These are phyloP conservation scores for Ailanthus altissimus DNA, from an alignment of 345 rosid genomes.

Conservation along the genomic window DNA sequence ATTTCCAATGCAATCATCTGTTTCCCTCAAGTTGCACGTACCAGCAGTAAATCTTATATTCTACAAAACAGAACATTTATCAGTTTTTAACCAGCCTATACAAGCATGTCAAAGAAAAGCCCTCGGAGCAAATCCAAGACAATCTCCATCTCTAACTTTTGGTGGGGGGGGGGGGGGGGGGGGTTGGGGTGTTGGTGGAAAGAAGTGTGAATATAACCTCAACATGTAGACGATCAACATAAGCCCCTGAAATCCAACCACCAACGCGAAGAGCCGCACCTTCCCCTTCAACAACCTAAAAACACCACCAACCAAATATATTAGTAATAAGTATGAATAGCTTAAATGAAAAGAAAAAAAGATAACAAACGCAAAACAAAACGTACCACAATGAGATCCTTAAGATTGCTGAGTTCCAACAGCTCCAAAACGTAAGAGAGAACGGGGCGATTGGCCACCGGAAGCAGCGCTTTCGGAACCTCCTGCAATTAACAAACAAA, in stretches of 20 bases:
- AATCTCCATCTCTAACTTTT: too few relatives aligned
- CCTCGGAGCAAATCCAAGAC: too few relatives aligned
- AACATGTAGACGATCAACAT: constrained; percentile 84
- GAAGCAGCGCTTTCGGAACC: constrained; percentile 87
- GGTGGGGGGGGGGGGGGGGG: too few relatives aligned
- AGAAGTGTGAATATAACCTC: constrained; percentile 45
- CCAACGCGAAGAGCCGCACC: constrained; percentile 84
- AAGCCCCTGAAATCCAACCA: constrained; percentile 87
- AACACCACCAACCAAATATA: too few relatives aligned
- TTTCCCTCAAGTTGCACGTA: neutral
- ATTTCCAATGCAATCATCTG: neutral
- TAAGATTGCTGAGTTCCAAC: constrained; percentile 72
- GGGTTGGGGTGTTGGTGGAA: too few relatives aligned
- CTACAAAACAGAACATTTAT: neutral
- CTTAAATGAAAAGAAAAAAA: neutral
- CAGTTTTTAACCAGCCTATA: neutral
- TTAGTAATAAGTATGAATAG: neutral
- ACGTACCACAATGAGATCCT: constrained; percentile 87
- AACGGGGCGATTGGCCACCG: constrained; percentile 92
- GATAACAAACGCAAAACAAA: neutral
- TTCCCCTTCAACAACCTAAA: constrained; percentile 91
- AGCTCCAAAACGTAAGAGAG: constrained; percentile 81
- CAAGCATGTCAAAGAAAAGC: too few relatives aligned
- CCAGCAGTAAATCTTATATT: neutral
- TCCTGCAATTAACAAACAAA: constrained; percentile 52